Percentiles rank a stretch among this genome's conserved stretches.
Evolutionary conservation across 2,329 filamentous ascomycete species (phyloP).

Genomic region (Diaporthe aspalathi): DNA sequence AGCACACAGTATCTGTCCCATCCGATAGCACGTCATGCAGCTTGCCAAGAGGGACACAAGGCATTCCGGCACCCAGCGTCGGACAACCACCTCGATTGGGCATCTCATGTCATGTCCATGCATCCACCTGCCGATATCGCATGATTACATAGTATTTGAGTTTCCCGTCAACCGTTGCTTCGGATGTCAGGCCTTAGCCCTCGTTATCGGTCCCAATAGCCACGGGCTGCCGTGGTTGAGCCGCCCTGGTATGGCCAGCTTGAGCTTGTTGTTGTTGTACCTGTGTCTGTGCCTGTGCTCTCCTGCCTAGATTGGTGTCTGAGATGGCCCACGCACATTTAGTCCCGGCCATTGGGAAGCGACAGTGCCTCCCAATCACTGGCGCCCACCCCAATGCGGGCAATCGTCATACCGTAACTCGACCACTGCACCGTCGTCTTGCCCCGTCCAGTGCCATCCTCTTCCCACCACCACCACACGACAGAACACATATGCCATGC

Average conservation of each 20-base stretch:
- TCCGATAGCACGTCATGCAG: slow-evolving; percentile 26
- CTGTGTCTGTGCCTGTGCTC: not conserved
- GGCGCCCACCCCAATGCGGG: slow-evolving; percentile 12
- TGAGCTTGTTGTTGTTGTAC: too few relatives aligned
- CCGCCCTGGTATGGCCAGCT: not conserved
- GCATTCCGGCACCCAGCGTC: slow-evolving; percentile 26
- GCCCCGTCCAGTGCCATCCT: not conserved
- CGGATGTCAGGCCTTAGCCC: not conserved
- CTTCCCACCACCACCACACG: not conserved
- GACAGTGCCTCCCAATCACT: not conserved
- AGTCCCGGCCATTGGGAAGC: slow-evolving; percentile 23
- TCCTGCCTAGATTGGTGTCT: slow-evolving; percentile 24
- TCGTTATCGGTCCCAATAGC: not conserved
- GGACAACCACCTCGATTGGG: slow-evolving; percentile 13
- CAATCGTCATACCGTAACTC: not conserved
- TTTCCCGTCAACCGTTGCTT: not conserved
- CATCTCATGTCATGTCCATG: slow-evolving; percentile 14
- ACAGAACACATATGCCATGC: not conserved
- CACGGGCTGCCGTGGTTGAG: not conserved
- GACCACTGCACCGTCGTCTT: not conserved
- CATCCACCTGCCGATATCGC: slow-evolving; percentile 13
- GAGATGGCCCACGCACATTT: not conserved
- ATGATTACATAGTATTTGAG: slow-evolving; percentile 9
- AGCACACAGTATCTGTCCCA: not conserved
- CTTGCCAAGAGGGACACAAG: slow-evolving; percentile 1